A percentile compares a stretch with the other conserved stretches of the same genome.
Evolutionary conservation across 2,329 filamentous ascomycete species (phyloP).

Genomic region (Colletotrichum sp.): DNA sequence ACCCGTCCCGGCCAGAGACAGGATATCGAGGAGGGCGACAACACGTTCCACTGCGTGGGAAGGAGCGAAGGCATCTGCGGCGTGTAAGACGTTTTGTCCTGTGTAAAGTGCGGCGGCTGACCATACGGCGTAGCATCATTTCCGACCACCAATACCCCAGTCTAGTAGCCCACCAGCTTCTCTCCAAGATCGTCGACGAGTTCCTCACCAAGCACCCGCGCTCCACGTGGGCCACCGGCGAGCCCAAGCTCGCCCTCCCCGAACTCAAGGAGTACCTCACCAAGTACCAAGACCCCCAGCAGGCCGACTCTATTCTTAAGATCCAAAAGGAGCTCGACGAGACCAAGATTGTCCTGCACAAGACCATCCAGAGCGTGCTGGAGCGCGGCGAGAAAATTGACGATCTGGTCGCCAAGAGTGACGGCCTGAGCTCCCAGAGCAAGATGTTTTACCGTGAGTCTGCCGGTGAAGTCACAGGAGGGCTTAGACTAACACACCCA

Average conservation of each 20-base stretch:
- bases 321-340: conserved; percentile 97
- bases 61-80: conserved; percentile 77
- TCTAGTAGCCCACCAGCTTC: conserved; percentile 83
- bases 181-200: conserved; percentile 82
- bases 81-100: conserved; percentile 43
- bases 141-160: conserved; percentile 77
- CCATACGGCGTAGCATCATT: conserved; percentile 56
- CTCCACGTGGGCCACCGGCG: conserved; percentile 66
- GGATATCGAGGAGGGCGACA: conserved; percentile 83
- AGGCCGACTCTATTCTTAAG: conserved; percentile 92
- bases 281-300: conserved; percentile 83
- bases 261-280: conserved; percentile 77
- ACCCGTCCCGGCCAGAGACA: conserved; percentile 83
- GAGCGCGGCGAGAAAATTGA: conserved; percentile 98
- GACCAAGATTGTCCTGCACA: conserved; percentile 96
- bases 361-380: conserved; percentile 89
- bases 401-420: conserved; percentile 90
- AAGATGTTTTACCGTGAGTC: conserved; percentile 94
- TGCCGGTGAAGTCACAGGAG: background rate
- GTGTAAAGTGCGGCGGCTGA: background rate
- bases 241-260: conserved; percentile 65
- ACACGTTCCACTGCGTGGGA: conserved; percentile 80
- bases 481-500: background rate
- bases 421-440: conserved; percentile 86
- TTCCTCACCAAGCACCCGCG: conserved; percentile 80